phyloP scores from a whole-genome alignment of 1,284 basidiomycete species.

The Ceratorhiza oryzae-sativae region DNA sequence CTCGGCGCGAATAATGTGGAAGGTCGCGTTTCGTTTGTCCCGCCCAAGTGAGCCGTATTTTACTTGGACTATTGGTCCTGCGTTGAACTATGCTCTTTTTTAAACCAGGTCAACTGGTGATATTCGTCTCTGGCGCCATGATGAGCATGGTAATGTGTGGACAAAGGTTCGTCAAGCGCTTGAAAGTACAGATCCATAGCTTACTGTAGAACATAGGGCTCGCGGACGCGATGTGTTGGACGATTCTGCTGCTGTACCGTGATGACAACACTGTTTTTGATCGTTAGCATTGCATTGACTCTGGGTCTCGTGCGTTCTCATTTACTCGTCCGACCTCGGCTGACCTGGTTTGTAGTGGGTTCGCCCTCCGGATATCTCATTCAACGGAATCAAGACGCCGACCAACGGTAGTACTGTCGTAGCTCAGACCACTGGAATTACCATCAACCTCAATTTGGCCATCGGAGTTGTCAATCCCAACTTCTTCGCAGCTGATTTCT shows the following conservation, averaged over 20 bases:
- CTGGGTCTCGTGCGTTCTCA: conserved; percentile 38
- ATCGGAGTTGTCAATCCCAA: conserved; percentile 85
- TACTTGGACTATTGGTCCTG: neutral
- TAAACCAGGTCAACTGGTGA: conserved; percentile 41
- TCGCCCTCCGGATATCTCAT: conserved; percentile 45
- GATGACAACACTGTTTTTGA: conserved; percentile 42
- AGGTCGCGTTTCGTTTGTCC: conserved; percentile 27
- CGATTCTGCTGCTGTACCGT: conserved; percentile 43
- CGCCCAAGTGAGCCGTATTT: conserved; percentile 23
- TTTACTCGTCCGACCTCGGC: neutral
- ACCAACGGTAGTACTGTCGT: conserved; percentile 55
- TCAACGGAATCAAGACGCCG: conserved; percentile 62
- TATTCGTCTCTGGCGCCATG: conserved; percentile 42
- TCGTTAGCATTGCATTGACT: conserved; percentile 40
- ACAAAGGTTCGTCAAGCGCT: conserved; percentile 39
- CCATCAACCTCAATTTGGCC: conserved; percentile 69
- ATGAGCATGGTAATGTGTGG: conserved; percentile 44
- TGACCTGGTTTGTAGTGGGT: conserved; percentile 40
- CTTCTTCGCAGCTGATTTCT: conserved; percentile 79
- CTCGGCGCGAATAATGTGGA: neutral
- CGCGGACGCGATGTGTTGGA: conserved; percentile 38
- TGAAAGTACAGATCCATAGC: neutral
- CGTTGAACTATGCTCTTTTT: neutral
- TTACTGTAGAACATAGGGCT: conserved; percentile 6
- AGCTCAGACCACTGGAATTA: conserved; percentile 57